Base-by-base conservation (phyloP, 768 basidiomycete genomes). In the Xanthoconium purpureum region DNA sequence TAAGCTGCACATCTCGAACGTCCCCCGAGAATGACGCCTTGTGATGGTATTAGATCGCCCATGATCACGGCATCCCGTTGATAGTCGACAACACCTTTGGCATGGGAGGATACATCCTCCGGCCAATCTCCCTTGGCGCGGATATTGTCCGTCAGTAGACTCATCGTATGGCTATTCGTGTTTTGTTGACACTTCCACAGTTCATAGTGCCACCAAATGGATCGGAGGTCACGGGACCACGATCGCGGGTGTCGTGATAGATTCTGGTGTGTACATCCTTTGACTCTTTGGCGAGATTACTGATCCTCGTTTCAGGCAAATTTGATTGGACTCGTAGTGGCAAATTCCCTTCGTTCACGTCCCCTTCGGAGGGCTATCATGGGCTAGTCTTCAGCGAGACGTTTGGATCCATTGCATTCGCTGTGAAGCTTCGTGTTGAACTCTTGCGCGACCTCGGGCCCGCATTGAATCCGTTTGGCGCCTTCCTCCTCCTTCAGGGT, bases 21-120 rank as follows among this genome's bases (percentile, higher is more conserved):
- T 35, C 42, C n/a, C 9, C 20, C 15, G 40, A 29, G 7, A 2
- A 48, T 48, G 40, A 49, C 12, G 2, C 15, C 14, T 9, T 37
- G 13, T 11, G 36, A 18, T 51, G 18, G 3, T 5, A 18, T 18
- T 50, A 83, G 79, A 70, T 88, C 20, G 88, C 88, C 0, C 86
- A 87, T 60, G 74, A 77, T 8, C 66, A 84, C 47, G 74, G 77
- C 0, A 80, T 88, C 13, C 87, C 87, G 0, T 70, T 88, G 44
- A 79, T 88, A 28, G 85, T 87, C 0, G 84, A 85, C 60, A 85
- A 84, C 66, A 86, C 83, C 0, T 82, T 85, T 57, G 84, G 81
- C 29, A 80, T 80, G 69, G 82, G 82, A 50, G 84, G 84, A 11
- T 85, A 84, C 58, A 67, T 84, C 45, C 52, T 81, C 40, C 73